Conservation (phyloP, 1,284 basidiomycete species). For the Boletus mariae region DNA sequence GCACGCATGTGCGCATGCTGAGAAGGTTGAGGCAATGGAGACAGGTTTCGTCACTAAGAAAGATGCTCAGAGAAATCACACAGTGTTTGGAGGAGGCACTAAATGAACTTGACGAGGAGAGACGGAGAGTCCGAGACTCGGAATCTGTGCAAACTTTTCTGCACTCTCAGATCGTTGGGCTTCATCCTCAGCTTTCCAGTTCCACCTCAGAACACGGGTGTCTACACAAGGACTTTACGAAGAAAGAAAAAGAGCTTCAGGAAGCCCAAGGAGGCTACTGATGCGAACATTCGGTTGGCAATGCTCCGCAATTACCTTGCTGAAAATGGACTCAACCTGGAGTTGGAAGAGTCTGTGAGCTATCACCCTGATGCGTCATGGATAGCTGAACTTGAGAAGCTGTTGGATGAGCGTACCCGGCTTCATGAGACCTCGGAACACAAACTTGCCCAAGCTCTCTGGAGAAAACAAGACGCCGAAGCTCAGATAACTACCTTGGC, state of each 20-base stretch:
- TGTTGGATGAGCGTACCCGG: constrained; percentile 68
- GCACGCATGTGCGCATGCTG: constrained; percentile 65
- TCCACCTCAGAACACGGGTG: constrained; percentile 72
- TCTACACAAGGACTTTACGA: constrained; percentile 64
- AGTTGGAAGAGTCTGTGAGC: constrained; percentile 54
- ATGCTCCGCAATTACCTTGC: constrained; percentile 85
- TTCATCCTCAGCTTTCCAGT: constrained; percentile 74
- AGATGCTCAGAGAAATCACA: constrained; percentile 75
- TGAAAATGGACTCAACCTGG: constrained; percentile 81
- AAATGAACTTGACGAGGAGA: constrained; percentile 68
- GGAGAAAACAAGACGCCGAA: constrained; percentile 72
- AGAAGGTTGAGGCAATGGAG: constrained; percentile 80
- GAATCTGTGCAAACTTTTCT: constrained; percentile 71
- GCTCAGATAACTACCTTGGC: constrained; percentile 61
- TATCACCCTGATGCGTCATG: constrained; percentile 46
- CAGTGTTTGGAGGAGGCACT: constrained; percentile 70
- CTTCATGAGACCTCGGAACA: constrained; percentile 72
- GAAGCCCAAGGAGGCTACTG: constrained; percentile 70
- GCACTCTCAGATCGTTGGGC: constrained; percentile 73
- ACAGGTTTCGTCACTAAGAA: constrained; percentile 62
- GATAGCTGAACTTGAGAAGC: constrained; percentile 69
- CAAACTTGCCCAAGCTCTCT: constrained; percentile 60
- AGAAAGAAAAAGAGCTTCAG: constrained; percentile 67
- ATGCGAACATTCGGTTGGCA: constrained; percentile 71
- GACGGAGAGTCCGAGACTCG: constrained; percentile 58